Percentiles rank a stretch among this genome's conserved stretches.
phyloP scores from a whole-genome alignment of 2,329 filamentous ascomycete species.

The Endoconidiophora laricicola region DNA sequence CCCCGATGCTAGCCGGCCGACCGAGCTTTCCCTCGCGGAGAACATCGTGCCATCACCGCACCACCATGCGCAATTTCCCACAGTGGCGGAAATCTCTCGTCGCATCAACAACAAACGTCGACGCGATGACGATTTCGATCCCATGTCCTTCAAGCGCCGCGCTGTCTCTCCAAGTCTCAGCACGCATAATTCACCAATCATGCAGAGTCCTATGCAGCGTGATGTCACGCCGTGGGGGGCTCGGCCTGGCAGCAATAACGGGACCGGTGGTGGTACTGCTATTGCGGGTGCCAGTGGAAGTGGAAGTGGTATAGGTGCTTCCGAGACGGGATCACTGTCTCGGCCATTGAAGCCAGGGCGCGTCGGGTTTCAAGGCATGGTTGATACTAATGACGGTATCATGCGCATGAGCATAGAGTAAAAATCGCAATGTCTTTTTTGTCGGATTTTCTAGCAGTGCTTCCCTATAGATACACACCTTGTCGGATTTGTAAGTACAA shows the following conservation, averaged over 20 bases:
- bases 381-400: conserved; percentile 81
- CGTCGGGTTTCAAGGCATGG: conserved; percentile 81
- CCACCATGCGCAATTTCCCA: conserved; percentile 31
- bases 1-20: not conserved
- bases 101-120: conserved; percentile 71
- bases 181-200: conserved; percentile 73
- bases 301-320: conserved; percentile 26
- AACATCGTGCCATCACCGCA: not conserved
- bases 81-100: conserved; percentile 57
- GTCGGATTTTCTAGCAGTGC: conserved; percentile 3
- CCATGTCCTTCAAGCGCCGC: conserved; percentile 71
- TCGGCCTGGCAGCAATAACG: conserved; percentile 45
- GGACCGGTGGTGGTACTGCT: conserved; percentile 30
- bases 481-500: too few relatives aligned
- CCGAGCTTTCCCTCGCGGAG: conserved; percentile 6
- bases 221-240: conserved; percentile 59
- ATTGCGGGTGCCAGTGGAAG: conserved; percentile 25
- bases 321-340: conserved; percentile 21
- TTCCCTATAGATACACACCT: too few relatives aligned
- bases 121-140: conserved; percentile 80
- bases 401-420: conserved; percentile 97
- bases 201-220: conserved; percentile 67
- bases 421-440: not conserved
- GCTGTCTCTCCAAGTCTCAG: conserved; percentile 87
- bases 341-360: conserved; percentile 40